These are phyloP conservation scores for Phytophthora fragariae DNA, from an alignment of 352 stramenopile genomes.

Conservation along the genomic window DNA sequence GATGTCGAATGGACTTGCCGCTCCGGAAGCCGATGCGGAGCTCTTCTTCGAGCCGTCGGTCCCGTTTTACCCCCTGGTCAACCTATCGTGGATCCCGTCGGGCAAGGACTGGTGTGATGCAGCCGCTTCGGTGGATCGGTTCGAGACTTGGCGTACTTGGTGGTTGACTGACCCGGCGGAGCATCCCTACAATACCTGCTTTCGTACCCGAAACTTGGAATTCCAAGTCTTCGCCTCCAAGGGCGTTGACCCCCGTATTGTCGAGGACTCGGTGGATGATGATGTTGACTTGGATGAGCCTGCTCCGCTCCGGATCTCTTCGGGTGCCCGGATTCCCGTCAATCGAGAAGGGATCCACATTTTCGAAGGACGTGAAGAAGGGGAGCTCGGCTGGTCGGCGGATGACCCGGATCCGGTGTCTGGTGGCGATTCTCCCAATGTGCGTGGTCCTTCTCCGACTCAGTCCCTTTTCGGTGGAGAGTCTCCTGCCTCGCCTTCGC, in stretches of 20 bases:
- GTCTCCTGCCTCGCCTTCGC: background rate
- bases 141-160: background rate
- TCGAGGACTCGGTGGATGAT: background rate
- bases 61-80: background rate
- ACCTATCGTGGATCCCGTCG: background rate
- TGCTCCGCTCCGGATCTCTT: background rate
- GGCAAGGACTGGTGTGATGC: background rate
- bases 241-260: background rate
- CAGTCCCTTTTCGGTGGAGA: too few relatives aligned
- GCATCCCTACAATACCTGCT: background rate
- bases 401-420: too few relatives aligned
- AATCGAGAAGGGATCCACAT: too few relatives aligned
- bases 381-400: too few relatives aligned
- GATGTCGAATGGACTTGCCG: too few relatives aligned
- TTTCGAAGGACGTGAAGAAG: too few relatives aligned
- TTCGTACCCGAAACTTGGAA: background rate
- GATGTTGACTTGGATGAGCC: background rate
- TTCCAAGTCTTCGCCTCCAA: background rate
- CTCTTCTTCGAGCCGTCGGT: background rate
- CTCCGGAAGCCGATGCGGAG: background rate
- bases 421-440: too few relatives aligned
- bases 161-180: background rate
- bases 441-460: too few relatives aligned
- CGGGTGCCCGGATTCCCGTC: too few relatives aligned
- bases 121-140: background rate